Percentiles rank a stretch among this genome's conserved stretches.
Evolutionary conservation across 257 asterid species (phyloP).

Genomic region (Nicotiana otophora): DNA sequence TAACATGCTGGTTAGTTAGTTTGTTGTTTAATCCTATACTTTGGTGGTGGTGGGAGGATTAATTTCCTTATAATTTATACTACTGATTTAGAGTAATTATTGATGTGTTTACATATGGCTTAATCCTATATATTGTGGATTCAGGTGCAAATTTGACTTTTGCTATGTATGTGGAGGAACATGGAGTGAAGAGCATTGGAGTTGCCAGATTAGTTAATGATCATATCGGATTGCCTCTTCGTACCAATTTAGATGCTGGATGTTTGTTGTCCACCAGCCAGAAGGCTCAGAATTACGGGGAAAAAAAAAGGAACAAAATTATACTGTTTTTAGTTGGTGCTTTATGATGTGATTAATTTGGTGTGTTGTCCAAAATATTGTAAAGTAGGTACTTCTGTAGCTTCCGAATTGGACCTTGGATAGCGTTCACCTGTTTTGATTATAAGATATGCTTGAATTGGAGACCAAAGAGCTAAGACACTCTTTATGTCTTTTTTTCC

Average conservation of each 20-base stretch:
- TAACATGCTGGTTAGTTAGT: constrained; percentile 7
- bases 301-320: background rate
- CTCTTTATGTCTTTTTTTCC: too few species aligned
- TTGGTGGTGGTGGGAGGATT: background rate
- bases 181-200: constrained; percentile 13
- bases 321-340: background rate
- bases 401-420: background rate
- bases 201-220: constrained; percentile 2
- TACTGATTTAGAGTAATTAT: background rate
- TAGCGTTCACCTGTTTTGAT: background rate
- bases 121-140: background rate
- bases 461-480: background rate
- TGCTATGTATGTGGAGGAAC: constrained; percentile 14
- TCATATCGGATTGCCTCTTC: background rate
- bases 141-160: constrained; percentile 10
- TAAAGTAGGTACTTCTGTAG: too few species aligned
- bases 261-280: background rate
- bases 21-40: background rate
- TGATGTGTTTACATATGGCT: too few species aligned
- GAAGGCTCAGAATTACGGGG: background rate
- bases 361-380: background rate
- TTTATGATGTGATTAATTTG: background rate
- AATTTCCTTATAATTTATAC: background rate
- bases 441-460: background rate
- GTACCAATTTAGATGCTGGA: background rate